phyloP scores from a whole-genome alignment of 2,329 filamentous ascomycete genomes.

The Ilyonectria robusta region DNA sequence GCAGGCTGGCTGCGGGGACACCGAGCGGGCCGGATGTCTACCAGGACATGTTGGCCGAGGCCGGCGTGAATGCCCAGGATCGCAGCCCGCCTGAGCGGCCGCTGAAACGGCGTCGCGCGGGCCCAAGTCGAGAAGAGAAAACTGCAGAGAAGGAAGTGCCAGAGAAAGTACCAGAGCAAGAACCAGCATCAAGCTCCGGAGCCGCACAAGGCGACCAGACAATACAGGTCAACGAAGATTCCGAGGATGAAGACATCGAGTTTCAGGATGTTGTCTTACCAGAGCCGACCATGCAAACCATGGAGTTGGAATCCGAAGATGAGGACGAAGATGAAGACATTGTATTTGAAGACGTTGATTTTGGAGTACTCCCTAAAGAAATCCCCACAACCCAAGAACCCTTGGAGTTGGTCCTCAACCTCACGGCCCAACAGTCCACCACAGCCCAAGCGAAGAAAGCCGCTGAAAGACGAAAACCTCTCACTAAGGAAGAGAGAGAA shows the following conservation, averaged over 20 bases:
- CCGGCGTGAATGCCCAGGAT: conserved; percentile 54
- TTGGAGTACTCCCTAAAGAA: conserved; percentile 51
- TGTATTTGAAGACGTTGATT: conserved; percentile 65
- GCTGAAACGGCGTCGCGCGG: conserved; percentile 55
- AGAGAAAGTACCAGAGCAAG: neutral
- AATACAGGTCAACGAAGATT: conserved; percentile 45
- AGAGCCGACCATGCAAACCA: conserved; percentile 64
- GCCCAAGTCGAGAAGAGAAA: conserved; percentile 21
- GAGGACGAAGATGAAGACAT: conserved; percentile 60
- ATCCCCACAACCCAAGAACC: conserved; percentile 43
- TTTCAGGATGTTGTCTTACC: conserved; percentile 68
- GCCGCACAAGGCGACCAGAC: conserved; percentile 15
- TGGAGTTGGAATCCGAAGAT: conserved; percentile 64
- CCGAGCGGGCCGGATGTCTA: conserved; percentile 59
- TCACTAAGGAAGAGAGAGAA: conserved; percentile 68
- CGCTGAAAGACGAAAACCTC: conserved; percentile 63
- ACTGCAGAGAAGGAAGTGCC: neutral
- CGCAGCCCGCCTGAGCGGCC: conserved; percentile 55
- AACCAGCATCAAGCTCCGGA: neutral
- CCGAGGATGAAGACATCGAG: conserved; percentile 60
- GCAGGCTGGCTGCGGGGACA: conserved; percentile 30
- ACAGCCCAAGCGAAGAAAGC: conserved; percentile 48
- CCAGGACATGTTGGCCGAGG: conserved; percentile 64
- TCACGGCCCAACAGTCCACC: conserved; percentile 62
- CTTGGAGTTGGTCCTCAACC: conserved; percentile 65